Base-by-base conservation (phyloP, 2,329 filamentous ascomycete species). In the Colletotrichum sublineola region DNA sequence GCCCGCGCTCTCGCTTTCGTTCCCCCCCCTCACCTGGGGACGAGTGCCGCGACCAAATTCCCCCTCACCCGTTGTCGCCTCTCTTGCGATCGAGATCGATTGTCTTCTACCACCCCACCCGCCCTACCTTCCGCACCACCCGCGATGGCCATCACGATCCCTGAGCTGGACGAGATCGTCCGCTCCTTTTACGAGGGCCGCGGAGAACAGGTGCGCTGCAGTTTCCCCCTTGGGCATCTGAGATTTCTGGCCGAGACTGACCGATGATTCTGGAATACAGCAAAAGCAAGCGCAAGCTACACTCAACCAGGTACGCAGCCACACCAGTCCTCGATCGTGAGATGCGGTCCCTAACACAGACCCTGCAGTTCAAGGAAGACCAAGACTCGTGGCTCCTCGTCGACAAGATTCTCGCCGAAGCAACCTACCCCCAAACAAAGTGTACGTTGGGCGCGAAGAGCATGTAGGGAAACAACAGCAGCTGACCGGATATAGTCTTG, bases 321-420 rank as follows among this genome's bases (percentile, higher is more conserved):
- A 75, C 74, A 75, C 75, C 74, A 75, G 33, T 24, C 12, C 18
- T 4, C 68, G 18, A 71, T 52, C 68, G 29, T 55, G 53, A 58
- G 24, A 29, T 56, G 31, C 62, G 56, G 58, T 44, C 57, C 50
- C 68, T 76, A 74, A 66, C 73, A 77, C 82, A 71, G 83, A 76
- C 74, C 66, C 33, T 73, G 56, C 74, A 98, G 94, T 99, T 99
- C 89, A 98, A 98, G 84, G 96, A 98, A 86, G 97, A 98, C 80
- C 95, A 96, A 71, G 96, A 99, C 86, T 93, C 96, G 73, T 99
- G 96, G 96, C 90, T 98, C 76, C 90, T 98, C 82, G 96, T 98
- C 79, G 96, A 98, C 82, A 95, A 97, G 85, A 97, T 99, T 79
- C 90, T 99, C 74, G 93, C 96, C 83, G 93, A 97, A 82, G 94